A percentile compares a stretch with the other conserved stretches of the same genome.
These are phyloP conservation scores for Orbilia blumenaviensis DNA, from an alignment of 2,329 filamentous ascomycete genomes.

Conservation along the genomic window DNA sequence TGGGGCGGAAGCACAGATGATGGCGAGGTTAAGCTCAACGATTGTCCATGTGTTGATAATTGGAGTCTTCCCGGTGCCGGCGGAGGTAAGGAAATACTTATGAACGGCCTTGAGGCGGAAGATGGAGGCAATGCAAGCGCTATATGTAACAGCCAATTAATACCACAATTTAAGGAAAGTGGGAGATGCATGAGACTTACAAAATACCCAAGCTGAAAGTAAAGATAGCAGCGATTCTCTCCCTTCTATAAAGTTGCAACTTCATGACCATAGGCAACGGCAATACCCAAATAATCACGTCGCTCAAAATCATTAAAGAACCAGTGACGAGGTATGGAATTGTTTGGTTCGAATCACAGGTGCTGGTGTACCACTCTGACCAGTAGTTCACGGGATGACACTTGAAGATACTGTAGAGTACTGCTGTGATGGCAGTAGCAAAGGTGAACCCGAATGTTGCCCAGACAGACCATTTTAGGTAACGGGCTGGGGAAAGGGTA, in stretches of 20 bases:
- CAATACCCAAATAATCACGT: conserved; percentile 50
- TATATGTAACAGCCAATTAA: not conserved
- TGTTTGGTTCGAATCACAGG: conserved; percentile 26
- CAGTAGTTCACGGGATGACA: conserved; percentile 40
- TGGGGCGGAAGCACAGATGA: conserved; percentile 49
- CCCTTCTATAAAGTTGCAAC: conserved; percentile 33
- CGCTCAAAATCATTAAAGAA: conserved; percentile 34
- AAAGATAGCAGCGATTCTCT: conserved; percentile 47
- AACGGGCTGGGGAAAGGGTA: conserved; percentile 30
- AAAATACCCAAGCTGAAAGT: conserved; percentile 52
- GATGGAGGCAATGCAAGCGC: conserved; percentile 45
- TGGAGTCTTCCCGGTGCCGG: conserved; percentile 36
- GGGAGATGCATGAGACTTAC: conserved; percentile 14
- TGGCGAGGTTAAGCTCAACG: conserved; percentile 49
- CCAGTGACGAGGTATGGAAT: conserved; percentile 45
- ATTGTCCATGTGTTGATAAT: conserved; percentile 51
- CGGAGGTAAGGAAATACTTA: conserved; percentile 39
- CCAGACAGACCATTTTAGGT: conserved; percentile 38
- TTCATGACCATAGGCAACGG: conserved; percentile 42
- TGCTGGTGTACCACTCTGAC: conserved; percentile 47
- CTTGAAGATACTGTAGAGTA: conserved; percentile 34
- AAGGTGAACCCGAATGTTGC: conserved; percentile 31
- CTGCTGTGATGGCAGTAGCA: conserved; percentile 6
- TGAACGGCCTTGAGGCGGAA: conserved; percentile 42
- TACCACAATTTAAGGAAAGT: no score